phyloP scores from a whole-genome alignment of 257 asterid species.

The Lycium barbarum region DNA sequence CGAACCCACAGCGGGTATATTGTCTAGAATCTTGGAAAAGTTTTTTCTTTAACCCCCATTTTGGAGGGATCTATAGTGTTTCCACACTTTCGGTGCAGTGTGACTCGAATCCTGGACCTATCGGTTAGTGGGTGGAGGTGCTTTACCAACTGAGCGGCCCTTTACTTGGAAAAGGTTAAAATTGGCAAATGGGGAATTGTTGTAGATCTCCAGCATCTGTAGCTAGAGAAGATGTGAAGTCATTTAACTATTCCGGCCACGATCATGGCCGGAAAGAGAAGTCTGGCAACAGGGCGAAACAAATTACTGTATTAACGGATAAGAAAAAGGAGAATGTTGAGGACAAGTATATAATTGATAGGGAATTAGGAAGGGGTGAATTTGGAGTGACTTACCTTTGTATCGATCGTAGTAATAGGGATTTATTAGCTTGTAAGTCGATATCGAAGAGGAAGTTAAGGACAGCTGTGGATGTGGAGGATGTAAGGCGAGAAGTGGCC shows the following conservation, averaged over 20 bases:
- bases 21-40: too few species aligned
- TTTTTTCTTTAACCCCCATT: too few species aligned
- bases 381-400: slow-evolving; percentile 91
- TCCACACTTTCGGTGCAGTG: too few species aligned
- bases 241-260: slow-evolving; percentile 73
- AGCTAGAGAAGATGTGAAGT: slow-evolving; percentile 90
- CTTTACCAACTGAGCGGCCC: too few species aligned
- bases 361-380: slow-evolving; percentile 91
- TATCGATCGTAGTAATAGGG: slow-evolving; percentile 71
- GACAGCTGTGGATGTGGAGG: slow-evolving; percentile 93
- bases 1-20: too few species aligned
- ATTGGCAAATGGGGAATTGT: slow-evolving; percentile 63
- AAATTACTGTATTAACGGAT: slow-evolving; percentile 62
- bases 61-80: too few species aligned
- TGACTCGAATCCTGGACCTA: too few species aligned
- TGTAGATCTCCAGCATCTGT: slow-evolving; percentile 99
- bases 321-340: slow-evolving; percentile 72
- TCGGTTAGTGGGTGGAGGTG: too few species aligned
- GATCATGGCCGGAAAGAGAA: slow-evolving; percentile 68
- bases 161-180: slow-evolving; percentile 30
- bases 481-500: slow-evolving; percentile 89
- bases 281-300: slow-evolving; percentile 49
- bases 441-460: slow-evolving; percentile 91
- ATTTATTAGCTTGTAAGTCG: slow-evolving; percentile 89
- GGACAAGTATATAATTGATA: slow-evolving; percentile 69